These are phyloP conservation scores for Caloboletus firmus DNA, from an alignment of 1,284 basidiomycete genomes.

Conservation along the genomic window DNA sequence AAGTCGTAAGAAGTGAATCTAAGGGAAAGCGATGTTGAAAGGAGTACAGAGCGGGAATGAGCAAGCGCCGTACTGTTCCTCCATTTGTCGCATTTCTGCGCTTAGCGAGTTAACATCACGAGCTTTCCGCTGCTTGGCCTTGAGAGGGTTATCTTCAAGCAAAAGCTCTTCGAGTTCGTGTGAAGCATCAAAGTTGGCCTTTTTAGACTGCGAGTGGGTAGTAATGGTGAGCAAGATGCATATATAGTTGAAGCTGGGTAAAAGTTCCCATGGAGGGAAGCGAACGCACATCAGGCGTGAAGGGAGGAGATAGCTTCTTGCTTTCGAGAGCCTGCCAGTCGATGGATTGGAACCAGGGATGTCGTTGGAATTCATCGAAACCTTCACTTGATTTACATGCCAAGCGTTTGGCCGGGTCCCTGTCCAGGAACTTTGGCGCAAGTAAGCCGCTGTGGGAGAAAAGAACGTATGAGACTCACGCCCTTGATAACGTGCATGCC, in stretches of 20 bases:
- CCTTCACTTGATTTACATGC: constrained; percentile 83
- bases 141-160: constrained; percentile 95
- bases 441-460: constrained; percentile 11
- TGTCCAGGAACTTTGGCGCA: constrained; percentile 71
- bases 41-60: background rate
- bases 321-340: constrained; percentile 86
- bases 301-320: constrained; percentile 83
- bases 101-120: constrained; percentile 81
- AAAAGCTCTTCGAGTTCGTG: constrained; percentile 96
- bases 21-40: background rate
- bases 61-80: constrained; percentile 79
- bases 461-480: constrained; percentile 44
- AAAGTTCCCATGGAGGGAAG: background rate
- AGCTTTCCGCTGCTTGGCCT: constrained; percentile 90
- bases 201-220: constrained; percentile 69
- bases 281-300: constrained; percentile 83
- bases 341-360: constrained; percentile 85
- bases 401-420: constrained; percentile 79
- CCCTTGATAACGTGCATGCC: constrained; percentile 69
- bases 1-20: constrained; percentile 84
- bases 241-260: background rate
- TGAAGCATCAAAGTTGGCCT: constrained; percentile 99
- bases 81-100: constrained; percentile 94
- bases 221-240: background rate
- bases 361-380: constrained; percentile 72